A percentile compares a stretch with the other conserved stretches of the same genome.
These are phyloP conservation scores for Aphanomyces invadans DNA, from an alignment of 352 stramenopile genomes.

Conservation along the genomic window DNA sequence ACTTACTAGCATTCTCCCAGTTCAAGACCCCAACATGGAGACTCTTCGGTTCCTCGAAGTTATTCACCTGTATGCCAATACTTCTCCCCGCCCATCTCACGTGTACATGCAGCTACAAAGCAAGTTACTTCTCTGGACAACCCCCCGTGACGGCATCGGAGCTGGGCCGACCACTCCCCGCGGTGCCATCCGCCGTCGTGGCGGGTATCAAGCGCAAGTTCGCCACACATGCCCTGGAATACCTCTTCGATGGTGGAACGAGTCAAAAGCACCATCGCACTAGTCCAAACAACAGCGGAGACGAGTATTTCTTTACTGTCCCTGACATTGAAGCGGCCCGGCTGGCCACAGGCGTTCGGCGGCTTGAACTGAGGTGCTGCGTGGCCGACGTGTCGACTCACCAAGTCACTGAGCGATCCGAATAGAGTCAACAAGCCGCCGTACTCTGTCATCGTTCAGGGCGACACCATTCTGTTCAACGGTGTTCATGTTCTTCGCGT, in stretches of 20 bases:
- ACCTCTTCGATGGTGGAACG: background rate
- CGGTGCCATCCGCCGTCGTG: constrained; percentile 16
- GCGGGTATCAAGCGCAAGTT: constrained; percentile 24
- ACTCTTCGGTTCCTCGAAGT: constrained; percentile 24
- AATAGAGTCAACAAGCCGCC: constrained; percentile 21
- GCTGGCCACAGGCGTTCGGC: background rate
- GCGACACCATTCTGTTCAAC: constrained; percentile 20
- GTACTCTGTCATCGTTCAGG: constrained; percentile 11
- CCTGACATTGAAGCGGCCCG: background rate
- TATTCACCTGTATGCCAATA: constrained; percentile 6
- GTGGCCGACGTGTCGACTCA: too few relatives aligned
- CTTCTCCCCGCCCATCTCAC: background rate
- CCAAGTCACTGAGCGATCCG: too few relatives aligned
- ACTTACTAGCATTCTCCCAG: constrained; percentile 15
- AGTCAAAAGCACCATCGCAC: background rate
- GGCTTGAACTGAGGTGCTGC: constrained; percentile 19
- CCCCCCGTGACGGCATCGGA: background rate
- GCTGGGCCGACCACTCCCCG: background rate
- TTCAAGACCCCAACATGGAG: constrained; percentile 24
- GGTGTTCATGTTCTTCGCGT: background rate
- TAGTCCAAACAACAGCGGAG: background rate
- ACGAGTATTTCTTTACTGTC: constrained; percentile 19
- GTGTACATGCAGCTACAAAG: constrained; percentile 13
- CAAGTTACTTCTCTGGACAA: constrained; percentile 15
- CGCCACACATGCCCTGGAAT: background rate